A percentile compares a stretch with the other conserved stretches of the same genome.
Evolutionary conservation across 169 alveolate species (phyloP).

Genomic region (Plasmodium yoelii): DNA sequence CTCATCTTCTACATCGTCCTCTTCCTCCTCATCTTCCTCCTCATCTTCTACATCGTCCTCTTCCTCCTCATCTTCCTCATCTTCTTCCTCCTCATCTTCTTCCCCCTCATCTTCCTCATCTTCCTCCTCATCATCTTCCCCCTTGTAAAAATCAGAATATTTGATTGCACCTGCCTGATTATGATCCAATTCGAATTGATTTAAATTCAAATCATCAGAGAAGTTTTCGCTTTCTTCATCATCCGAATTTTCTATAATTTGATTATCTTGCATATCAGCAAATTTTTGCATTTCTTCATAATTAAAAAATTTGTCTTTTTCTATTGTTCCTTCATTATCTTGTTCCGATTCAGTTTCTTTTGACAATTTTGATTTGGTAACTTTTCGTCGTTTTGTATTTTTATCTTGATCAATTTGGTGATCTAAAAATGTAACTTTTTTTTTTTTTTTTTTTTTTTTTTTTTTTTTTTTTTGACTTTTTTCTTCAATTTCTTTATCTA

Average conservation of each 20-base stretch:
- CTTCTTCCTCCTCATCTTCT: slow-evolving; percentile 51
- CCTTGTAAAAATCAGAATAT: slow-evolving; percentile 39
- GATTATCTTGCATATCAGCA: slow-evolving; percentile 24
- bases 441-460: background rate
- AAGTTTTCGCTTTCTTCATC: slow-evolving; percentile 4
- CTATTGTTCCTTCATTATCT: background rate
- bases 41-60: slow-evolving; percentile 37
- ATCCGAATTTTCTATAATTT: background rate
- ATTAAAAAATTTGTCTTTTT: slow-evolving; percentile 34
- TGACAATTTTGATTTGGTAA: background rate
- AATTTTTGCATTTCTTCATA: slow-evolving; percentile 54
- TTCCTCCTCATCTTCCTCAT: slow-evolving; percentile 32
- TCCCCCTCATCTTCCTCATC: slow-evolving; percentile 26
- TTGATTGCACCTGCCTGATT: slow-evolving; percentile 1
- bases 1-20: slow-evolving; percentile 17
- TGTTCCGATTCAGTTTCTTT: background rate
- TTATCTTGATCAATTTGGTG: background rate
- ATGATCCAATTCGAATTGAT: slow-evolving; percentile 31
- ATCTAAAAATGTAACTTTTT: background rate
- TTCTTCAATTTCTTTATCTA: slow-evolving; percentile 8
- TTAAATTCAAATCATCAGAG: slow-evolving; percentile 32
- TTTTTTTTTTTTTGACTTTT: background rate
- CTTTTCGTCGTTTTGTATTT: background rate
- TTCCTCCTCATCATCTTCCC: slow-evolving; percentile 41
- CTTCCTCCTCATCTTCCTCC: slow-evolving; percentile 5